Conservation (phyloP, 192 early-diverging fungal species). For the Backusella tuberculispora region DNA sequence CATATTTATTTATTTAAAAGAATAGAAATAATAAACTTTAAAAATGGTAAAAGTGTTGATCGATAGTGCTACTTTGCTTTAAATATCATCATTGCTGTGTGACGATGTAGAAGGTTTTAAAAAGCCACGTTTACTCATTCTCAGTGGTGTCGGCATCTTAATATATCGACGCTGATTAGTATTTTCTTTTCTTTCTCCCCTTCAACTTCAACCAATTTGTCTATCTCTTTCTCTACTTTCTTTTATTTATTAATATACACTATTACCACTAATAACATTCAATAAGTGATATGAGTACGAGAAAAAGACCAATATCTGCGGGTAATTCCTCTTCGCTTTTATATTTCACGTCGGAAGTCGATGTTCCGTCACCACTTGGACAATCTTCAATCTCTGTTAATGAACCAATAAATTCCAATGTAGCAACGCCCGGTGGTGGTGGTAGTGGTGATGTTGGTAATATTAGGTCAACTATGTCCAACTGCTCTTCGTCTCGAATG, state of each 20-base stretch:
- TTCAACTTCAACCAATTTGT: neutral
- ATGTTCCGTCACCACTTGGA: neutral
- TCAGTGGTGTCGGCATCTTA: neutral
- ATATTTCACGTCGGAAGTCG: neutral
- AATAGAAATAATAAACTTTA: too few species aligned
- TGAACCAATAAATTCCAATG: neutral
- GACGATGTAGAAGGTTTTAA: neutral
- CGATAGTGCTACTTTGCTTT: neutral
- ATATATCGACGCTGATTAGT: conserved; percentile 1
- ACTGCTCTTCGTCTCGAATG: neutral
- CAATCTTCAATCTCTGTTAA: conserved; percentile 2
- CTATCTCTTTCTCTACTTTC: neutral
- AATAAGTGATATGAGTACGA: neutral
- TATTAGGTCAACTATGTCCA: neutral
- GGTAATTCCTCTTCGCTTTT: neutral
- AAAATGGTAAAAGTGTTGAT: neutral
- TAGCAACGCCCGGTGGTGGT: neutral
- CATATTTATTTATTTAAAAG: too few species aligned
- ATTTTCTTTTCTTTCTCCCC: neutral
- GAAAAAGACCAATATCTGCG: neutral
- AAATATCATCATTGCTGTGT: neutral
- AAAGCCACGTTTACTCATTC: neutral
- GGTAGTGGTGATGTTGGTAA: neutral
- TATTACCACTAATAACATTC: neutral
- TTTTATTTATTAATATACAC: neutral